Percentiles rank a stretch among this genome's conserved stretches.
These are phyloP conservation scores for Fagus crenata DNA, from an alignment of 306 rosid species.

Conservation along the genomic window DNA sequence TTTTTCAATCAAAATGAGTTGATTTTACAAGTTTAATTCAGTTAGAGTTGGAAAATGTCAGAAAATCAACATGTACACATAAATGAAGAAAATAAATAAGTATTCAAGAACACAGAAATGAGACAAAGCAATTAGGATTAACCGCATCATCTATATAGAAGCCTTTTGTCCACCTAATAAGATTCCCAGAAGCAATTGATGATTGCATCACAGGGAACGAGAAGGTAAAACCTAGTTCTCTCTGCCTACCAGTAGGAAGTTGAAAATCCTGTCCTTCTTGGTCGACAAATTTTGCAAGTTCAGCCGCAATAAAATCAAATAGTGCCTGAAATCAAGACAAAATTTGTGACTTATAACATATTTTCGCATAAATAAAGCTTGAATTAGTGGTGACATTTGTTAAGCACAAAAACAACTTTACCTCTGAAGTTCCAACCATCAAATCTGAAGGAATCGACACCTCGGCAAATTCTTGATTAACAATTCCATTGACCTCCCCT, in stretches of 20 bases:
- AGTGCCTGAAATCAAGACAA: conserved; percentile 61
- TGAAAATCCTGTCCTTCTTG: conserved; percentile 77
- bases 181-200: conserved; percentile 83
- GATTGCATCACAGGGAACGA: conserved; percentile 90
- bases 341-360: conserved; percentile 25
- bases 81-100: conserved; percentile 10
- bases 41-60: neutral
- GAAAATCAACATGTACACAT: conserved; percentile 21
- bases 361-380: too few relatives aligned
- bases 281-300: conserved; percentile 74
- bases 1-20: too few relatives aligned
- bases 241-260: conserved; percentile 82
- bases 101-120: neutral
- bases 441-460: conserved; percentile 92
- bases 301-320: conserved; percentile 78
- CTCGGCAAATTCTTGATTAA: conserved; percentile 55
- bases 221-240: conserved; percentile 98
- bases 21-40: too few relatives aligned
- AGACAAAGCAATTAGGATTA: conserved; percentile 36
- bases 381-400: too few relatives aligned
- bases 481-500: conserved; percentile 66
- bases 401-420: conserved; percentile 43
- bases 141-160: conserved; percentile 76
- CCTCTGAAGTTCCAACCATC: conserved; percentile 83
- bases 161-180: conserved; percentile 96